A percentile compares a stretch with the other conserved stretches of the same genome.
These are phyloP conservation scores for Alternaria arborescens DNA, from an alignment of 2,329 filamentous ascomycete genomes.

Conservation along the genomic window DNA sequence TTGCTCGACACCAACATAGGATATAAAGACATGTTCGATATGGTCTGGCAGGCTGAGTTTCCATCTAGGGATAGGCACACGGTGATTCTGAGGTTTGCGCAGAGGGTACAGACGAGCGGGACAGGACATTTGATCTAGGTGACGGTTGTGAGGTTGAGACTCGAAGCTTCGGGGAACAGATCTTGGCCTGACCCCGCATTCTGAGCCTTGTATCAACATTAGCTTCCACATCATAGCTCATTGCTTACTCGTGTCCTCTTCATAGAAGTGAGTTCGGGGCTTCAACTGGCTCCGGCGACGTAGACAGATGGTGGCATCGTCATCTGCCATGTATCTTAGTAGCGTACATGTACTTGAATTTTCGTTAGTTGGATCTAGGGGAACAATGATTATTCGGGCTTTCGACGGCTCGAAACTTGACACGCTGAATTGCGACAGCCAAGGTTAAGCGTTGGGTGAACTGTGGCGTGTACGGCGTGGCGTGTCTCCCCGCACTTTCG, in stretches of 20 bases:
- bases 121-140: slow-evolving; percentile 20
- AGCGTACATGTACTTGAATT: too few species aligned
- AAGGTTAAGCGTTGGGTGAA: neutral
- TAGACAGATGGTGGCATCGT: too few species aligned
- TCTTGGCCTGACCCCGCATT: neutral
- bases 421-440: neutral
- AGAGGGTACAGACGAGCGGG: slow-evolving; percentile 40
- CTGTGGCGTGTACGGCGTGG: neutral
- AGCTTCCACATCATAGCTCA: neutral
- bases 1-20: slow-evolving; percentile 46
- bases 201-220: neutral
- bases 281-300: neutral
- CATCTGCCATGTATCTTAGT: too few species aligned
- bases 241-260: neutral
- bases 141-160: neutral
- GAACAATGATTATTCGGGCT: too few species aligned
- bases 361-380: too few species aligned
- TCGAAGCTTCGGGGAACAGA: neutral
- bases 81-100: slow-evolving; percentile 43
- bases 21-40: slow-evolving; percentile 37
- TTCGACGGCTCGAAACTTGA: too few species aligned
- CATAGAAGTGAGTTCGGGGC: neutral
- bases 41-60: slow-evolving; percentile 33
- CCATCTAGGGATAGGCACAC: slow-evolving; percentile 46
- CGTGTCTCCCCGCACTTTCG: neutral